Conservation (phyloP, 2,329 filamentous ascomycete genomes). For the Verticillium nubilum region DNA sequence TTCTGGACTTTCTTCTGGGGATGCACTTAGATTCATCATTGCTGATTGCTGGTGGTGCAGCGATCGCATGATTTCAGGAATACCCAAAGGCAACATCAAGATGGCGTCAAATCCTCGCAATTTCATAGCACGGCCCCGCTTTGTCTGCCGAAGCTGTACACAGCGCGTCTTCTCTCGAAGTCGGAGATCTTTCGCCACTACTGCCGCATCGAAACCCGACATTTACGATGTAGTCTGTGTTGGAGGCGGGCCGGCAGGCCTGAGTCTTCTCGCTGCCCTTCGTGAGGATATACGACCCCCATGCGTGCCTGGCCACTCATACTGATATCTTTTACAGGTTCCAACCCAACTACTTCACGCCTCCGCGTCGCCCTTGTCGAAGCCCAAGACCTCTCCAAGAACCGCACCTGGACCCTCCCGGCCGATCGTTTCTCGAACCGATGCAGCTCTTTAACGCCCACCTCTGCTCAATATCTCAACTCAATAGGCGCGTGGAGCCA, state of each 20-base stretch:
- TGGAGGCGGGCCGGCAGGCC: slow-evolving; percentile 81
- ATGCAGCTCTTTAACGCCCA: slow-evolving; percentile 89
- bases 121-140: slow-evolving; percentile 21
- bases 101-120: slow-evolving; percentile 12
- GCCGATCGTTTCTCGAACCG: slow-evolving; percentile 78
- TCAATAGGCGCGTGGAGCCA: slow-evolving; percentile 82
- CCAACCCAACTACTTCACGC: slow-evolving; percentile 67
- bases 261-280: slow-evolving; percentile 74
- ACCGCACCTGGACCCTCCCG: slow-evolving; percentile 60
- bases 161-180: slow-evolving; percentile 28
- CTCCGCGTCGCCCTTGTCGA: slow-evolving; percentile 87
- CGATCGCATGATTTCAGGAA: background rate
- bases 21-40: slow-evolving; percentile 1
- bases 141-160: slow-evolving; percentile 43
- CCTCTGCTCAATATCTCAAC: slow-evolving; percentile 77
- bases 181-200: slow-evolving; percentile 14
- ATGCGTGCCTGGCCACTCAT: background rate
- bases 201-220: slow-evolving; percentile 37
- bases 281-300: slow-evolving; percentile 42
- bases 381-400: slow-evolving; percentile 73
- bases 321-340: slow-evolving; percentile 44
- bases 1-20: background rate
- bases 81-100: background rate
- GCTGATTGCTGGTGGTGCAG: slow-evolving; percentile 8
- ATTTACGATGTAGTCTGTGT: slow-evolving; percentile 93